These are phyloP conservation scores for Fusarium redolens DNA, from an alignment of 2,329 filamentous ascomycete genomes.

Conservation along the genomic window DNA sequence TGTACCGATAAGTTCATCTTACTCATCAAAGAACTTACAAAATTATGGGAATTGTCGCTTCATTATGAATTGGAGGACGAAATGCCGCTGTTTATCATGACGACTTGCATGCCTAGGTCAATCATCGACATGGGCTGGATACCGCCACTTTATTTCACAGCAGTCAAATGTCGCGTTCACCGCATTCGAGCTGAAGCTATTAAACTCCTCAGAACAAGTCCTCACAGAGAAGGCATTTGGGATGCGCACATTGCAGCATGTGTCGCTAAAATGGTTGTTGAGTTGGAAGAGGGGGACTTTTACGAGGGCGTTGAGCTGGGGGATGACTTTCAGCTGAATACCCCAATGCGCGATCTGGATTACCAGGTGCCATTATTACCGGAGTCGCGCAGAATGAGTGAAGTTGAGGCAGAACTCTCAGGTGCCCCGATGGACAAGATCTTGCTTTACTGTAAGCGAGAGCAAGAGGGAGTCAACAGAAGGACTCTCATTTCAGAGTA, in stretches of 20 bases:
- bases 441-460: slow-evolving; percentile 29
- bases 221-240: slow-evolving; percentile 57
- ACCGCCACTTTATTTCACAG: slow-evolving; percentile 58
- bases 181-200: slow-evolving; percentile 54
- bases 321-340: slow-evolving; percentile 25
- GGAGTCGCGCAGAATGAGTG: slow-evolving; percentile 22
- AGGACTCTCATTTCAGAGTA: slow-evolving; percentile 36
- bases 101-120: slow-evolving; percentile 47
- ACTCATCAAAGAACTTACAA: slow-evolving; percentile 45
- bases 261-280: slow-evolving; percentile 52
- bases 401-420: slow-evolving; percentile 33
- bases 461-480: not conserved
- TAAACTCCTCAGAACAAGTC: slow-evolving; percentile 43
- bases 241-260: slow-evolving; percentile 47
- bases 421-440: slow-evolving; percentile 39
- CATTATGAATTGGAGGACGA: slow-evolving; percentile 9
- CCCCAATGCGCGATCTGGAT: slow-evolving; percentile 9
- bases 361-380: slow-evolving; percentile 28
- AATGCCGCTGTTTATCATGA: slow-evolving; percentile 18
- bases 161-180: slow-evolving; percentile 59
- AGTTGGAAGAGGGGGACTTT: slow-evolving; percentile 51
- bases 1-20: slow-evolving; percentile 48
- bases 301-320: slow-evolving; percentile 19
- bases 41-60: slow-evolving; percentile 17
- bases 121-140: slow-evolving; percentile 58